Conservation (phyloP, 495 filamentous ascomycete genomes). For the Hypoxylon lenormandii region DNA sequence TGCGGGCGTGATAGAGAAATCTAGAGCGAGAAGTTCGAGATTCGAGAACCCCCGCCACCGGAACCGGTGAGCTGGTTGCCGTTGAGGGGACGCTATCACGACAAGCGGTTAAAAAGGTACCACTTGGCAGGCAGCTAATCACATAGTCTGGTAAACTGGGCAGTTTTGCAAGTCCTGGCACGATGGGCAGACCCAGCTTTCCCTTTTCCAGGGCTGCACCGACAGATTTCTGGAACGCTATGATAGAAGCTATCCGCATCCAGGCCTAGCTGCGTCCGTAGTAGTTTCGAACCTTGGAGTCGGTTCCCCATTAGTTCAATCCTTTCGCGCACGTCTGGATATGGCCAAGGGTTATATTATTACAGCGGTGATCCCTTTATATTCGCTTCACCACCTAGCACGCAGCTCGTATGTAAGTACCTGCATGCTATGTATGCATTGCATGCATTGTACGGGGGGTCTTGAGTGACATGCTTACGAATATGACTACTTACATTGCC, state of each 20-base stretch:
- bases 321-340: background rate
- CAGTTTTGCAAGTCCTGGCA: slow-evolving; percentile 8
- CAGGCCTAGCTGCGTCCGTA: slow-evolving; percentile 22
- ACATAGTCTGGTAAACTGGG: slow-evolving; percentile 1
- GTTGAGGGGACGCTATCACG: slow-evolving; percentile 21
- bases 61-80: slow-evolving; percentile 28
- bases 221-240: slow-evolving; percentile 17
- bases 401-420: background rate
- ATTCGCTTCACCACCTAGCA: background rate
- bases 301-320: slow-evolving; percentile 18
- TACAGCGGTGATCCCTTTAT: slow-evolving; percentile 14
- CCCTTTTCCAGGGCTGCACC: slow-evolving; percentile 17
- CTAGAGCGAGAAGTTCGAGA: slow-evolving; percentile 11
- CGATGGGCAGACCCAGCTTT: slow-evolving; percentile 15
- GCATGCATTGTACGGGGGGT: background rate
- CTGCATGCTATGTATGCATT: background rate
- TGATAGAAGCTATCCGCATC: slow-evolving; percentile 37
- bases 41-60: slow-evolving; percentile 25
- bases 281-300: slow-evolving; percentile 31
- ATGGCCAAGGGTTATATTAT: background rate
- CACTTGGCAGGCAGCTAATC: slow-evolving; percentile 24
- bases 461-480: background rate
- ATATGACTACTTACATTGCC: slow-evolving; percentile 6
- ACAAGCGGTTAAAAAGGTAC: slow-evolving; percentile 27
- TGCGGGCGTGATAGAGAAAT: slow-evolving; percentile 12